Base-by-base conservation (phyloP, 495 filamentous ascomycete species). In the Monascus purpureus region DNA sequence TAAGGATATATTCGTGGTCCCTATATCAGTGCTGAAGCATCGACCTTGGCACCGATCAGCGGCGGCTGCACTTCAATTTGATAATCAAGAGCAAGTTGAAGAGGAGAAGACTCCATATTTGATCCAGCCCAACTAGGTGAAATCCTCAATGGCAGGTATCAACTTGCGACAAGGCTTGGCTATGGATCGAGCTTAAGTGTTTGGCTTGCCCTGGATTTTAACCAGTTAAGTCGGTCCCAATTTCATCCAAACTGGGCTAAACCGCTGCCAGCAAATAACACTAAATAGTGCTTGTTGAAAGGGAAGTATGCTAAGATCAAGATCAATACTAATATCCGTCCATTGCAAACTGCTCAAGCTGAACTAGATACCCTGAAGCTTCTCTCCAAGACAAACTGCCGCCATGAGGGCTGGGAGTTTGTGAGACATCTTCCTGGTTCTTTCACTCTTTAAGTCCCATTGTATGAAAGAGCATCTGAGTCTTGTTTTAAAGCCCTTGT, bases 151-250 rank as follows among this genome's bases (percentile, higher is more conserved):
- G 32, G 45, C 27, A 37, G 50, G 25, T 65, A 61, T 37, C 51
- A 59, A 40, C 38, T 58, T 29, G 32, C 50, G 11, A 42, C 50
- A 7, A 65, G 61, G 35, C 41, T 65, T 38, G 60, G 57, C 25
- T 53, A 53, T 32, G 54, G 58, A 13, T 45, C 32, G 6, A 38
- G 43, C 35, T 59, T 53, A 17, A 58, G 48, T 22, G 41, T 56
- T n/a, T 60, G 55, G 57, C 45, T 62, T 31, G 52, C 57, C 16
- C 28, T 43, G 35, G 53, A 57, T 33, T 42, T 56, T 25, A 28
- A 46, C 26, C 38, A 41, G 50, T 54, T 36, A 15, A 36, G 38
- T 37, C 37, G 13, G 6, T 13, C 17, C 35, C 19, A 8, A 9
- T 11, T 14, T 4, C 23, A 12, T 26, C 41, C 28, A 39, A 31